Conservation (phyloP, 2,329 filamentous ascomycete genomes). For the Aureobasidium melanogenum region DNA sequence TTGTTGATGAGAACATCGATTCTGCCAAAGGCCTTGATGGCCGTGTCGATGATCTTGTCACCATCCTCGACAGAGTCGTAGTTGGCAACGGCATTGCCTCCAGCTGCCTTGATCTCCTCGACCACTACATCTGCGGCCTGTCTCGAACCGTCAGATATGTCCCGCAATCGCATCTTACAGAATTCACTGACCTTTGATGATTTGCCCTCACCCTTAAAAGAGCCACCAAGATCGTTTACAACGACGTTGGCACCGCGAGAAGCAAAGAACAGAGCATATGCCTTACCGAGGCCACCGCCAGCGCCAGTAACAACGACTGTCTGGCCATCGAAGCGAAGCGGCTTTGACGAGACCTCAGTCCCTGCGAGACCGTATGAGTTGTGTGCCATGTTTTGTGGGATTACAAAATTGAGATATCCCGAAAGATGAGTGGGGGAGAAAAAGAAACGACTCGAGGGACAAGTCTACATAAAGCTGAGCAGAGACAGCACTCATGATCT, state of each 20-base stretch:
- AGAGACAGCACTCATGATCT: slow-evolving; percentile 3
- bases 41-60: slow-evolving; percentile 87
- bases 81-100: slow-evolving; percentile 94
- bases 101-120: slow-evolving; percentile 72
- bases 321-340: slow-evolving; percentile 77
- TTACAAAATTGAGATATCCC: not conserved
- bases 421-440: slow-evolving; percentile 2
- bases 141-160: not conserved
- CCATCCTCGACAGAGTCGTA: slow-evolving; percentile 93
- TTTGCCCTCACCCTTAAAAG: slow-evolving; percentile 85
- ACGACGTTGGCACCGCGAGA: slow-evolving; percentile 89
- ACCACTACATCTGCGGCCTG: slow-evolving; percentile 78
- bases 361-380: slow-evolving; percentile 14
- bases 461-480: slow-evolving; percentile 6
- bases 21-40: slow-evolving; percentile 71
- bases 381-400: slow-evolving; percentile 14
- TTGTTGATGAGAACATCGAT: slow-evolving; percentile 97
- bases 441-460: slow-evolving; percentile 8
- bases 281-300: slow-evolving; percentile 71
- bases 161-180: not conserved
- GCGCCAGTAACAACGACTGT: slow-evolving; percentile 83
- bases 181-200: slow-evolving; percentile 64
- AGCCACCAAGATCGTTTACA: slow-evolving; percentile 90
- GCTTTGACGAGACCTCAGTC: not conserved
- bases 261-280: slow-evolving; percentile 82